Evolutionary conservation across 768 basidiomycete species (phyloP).

Genomic region (Coprinopsis sp.): DNA sequence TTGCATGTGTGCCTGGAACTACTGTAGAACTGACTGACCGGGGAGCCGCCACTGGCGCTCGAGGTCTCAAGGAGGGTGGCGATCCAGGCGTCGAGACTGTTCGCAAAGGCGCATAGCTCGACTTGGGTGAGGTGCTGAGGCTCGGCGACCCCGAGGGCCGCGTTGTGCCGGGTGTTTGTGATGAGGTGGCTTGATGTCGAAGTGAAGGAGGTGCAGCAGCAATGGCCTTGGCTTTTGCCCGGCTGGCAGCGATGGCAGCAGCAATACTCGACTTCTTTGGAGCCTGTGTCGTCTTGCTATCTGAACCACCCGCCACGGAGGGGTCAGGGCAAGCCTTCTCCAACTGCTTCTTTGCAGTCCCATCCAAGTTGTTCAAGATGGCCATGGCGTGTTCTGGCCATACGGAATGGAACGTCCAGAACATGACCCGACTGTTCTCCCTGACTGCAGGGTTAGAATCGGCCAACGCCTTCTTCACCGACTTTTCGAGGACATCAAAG

Average conservation of each 20-base stretch:
- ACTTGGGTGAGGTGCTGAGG: slow-evolving; percentile 31
- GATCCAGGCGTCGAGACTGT: slow-evolving; percentile 38
- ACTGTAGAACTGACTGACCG: slow-evolving; percentile 41
- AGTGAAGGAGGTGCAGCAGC: slow-evolving; percentile 77
- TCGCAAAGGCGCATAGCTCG: slow-evolving; percentile 34
- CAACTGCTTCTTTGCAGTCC: slow-evolving; percentile 68
- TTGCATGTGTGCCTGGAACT: slow-evolving; percentile 27
- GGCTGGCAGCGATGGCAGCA: slow-evolving; percentile 84
- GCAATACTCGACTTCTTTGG: slow-evolving; percentile 79
- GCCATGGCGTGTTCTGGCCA: slow-evolving; percentile 68
- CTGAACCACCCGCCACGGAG: slow-evolving; percentile 13
- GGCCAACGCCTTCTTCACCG: slow-evolving; percentile 62
- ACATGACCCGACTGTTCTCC: slow-evolving; percentile 65
- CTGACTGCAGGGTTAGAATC: slow-evolving; percentile 81
- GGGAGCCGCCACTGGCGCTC: slow-evolving; percentile 38
- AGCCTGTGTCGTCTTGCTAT: slow-evolving; percentile 47
- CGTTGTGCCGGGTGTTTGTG: slow-evolving; percentile 46
- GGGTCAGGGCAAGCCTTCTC: slow-evolving; percentile 80
- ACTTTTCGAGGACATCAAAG: slow-evolving; percentile 68
- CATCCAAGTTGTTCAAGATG: slow-evolving; percentile 67
- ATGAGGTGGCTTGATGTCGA: slow-evolving; percentile 78
- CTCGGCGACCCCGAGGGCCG: slow-evolving; percentile 41
- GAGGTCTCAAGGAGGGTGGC: slow-evolving; percentile 18
- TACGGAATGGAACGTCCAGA: slow-evolving; percentile 74
- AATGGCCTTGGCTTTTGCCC: slow-evolving; percentile 82